These are phyloP conservation scores for Floccularia luteovirens DNA, from an alignment of 768 basidiomycete genomes.

Conservation along the genomic window DNA sequence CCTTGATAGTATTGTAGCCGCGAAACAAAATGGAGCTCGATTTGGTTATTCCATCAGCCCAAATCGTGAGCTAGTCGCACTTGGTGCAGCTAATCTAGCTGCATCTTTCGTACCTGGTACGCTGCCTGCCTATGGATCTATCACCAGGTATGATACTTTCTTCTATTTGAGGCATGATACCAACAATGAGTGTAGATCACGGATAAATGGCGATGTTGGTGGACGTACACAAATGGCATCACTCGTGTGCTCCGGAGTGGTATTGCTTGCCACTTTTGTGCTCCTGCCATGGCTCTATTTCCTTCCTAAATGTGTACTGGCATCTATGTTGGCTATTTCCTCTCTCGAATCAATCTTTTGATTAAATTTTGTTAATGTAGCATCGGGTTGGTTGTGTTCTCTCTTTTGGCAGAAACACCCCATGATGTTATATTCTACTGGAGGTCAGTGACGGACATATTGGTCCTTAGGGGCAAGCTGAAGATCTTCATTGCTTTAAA, in stretches of 20 bases:
- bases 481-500: slow-evolving; percentile 13
- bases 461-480: too few relatives aligned
- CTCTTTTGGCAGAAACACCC: slow-evolving; percentile 78
- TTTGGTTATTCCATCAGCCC: slow-evolving; percentile 88
- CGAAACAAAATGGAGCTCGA: slow-evolving; percentile 83
- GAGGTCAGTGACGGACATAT: slow-evolving; percentile 38
- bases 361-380: slow-evolving; percentile 25
- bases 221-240: slow-evolving; percentile 87
- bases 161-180: not conserved
- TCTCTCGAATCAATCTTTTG: not conserved
- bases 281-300: slow-evolving; percentile 80
- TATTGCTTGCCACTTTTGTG: slow-evolving; percentile 85
- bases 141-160: slow-evolving; percentile 60
- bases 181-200: slow-evolving; percentile 38
- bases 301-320: slow-evolving; percentile 86
- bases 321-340: slow-evolving; percentile 62
- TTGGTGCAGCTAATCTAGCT: slow-evolving; percentile 77
- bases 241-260: slow-evolving; percentile 62
- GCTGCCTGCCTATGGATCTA: slow-evolving; percentile 88
- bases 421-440: slow-evolving; percentile 84
- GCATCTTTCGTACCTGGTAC: slow-evolving; percentile 83
- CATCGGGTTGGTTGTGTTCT: slow-evolving; percentile 79
- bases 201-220: slow-evolving; percentile 88
- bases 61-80: slow-evolving; percentile 91
- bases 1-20: slow-evolving; percentile 91